These are phyloP conservation scores for Rhinocladiella mackenziei DNA, from an alignment of 2,329 filamentous ascomycete species.

Conservation along the genomic window DNA sequence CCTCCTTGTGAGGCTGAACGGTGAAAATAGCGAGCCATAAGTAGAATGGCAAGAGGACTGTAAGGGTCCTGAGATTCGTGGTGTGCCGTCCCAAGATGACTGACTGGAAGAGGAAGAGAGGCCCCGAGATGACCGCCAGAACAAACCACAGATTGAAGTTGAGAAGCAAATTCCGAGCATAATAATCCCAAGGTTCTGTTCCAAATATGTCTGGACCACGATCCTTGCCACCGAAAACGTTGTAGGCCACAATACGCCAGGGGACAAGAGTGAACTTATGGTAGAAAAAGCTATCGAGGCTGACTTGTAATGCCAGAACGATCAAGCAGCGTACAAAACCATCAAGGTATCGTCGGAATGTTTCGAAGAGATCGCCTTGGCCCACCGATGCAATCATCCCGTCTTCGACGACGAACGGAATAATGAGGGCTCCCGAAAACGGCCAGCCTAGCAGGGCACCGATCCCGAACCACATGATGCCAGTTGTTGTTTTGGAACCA, in stretches of 20 bases:
- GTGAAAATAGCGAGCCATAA: slow-evolving; percentile 92
- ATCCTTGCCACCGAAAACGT: slow-evolving; percentile 76
- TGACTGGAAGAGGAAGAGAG: slow-evolving; percentile 72
- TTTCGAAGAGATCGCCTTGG: slow-evolving; percentile 57
- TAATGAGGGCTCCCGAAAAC: slow-evolving; percentile 76
- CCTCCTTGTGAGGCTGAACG: slow-evolving; percentile 91
- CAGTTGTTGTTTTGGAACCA: slow-evolving; percentile 72
- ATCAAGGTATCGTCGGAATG: slow-evolving; percentile 59
- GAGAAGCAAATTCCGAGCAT: slow-evolving; percentile 80
- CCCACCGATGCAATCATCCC: slow-evolving; percentile 49
- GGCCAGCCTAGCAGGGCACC: slow-evolving; percentile 90
- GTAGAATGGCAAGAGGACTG: slow-evolving; percentile 84
- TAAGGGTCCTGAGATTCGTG: slow-evolving; percentile 67
- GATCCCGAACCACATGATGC: slow-evolving; percentile 85
- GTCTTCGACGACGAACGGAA: slow-evolving; percentile 80
- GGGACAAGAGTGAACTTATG: slow-evolving; percentile 71
- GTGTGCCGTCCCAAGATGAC: slow-evolving; percentile 54
- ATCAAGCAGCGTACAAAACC: slow-evolving; percentile 64
- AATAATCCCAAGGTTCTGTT: slow-evolving; percentile 95
- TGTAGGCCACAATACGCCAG: slow-evolving; percentile 93
- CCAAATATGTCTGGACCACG: slow-evolving; percentile 88
- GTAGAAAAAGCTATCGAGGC: slow-evolving; percentile 81
- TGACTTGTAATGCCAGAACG: slow-evolving; percentile 64
- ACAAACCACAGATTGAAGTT: slow-evolving; percentile 97
- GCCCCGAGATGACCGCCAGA: slow-evolving; percentile 69